Evolutionary conservation across 345 rosid genomes (phyloP), one percentile per base, ranked within the genome.

Genomic region (Syzygium grande): DNA sequence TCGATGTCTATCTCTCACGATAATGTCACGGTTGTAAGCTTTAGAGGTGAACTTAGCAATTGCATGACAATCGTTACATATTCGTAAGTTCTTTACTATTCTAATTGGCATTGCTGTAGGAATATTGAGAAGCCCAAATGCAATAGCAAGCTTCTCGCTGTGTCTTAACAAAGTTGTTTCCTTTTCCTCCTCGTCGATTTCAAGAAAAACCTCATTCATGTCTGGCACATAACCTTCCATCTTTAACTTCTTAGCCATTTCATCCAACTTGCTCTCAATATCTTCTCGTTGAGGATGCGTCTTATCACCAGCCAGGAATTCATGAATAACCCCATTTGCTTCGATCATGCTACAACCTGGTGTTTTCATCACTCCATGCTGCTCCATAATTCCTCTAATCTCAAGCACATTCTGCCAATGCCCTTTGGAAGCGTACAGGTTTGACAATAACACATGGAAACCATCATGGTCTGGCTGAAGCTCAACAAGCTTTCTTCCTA

Each of bases 321-420:
- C 95, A 77, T 91, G 94, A 84, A 92, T 91, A 52, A 25, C 85
- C 86, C 96, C 94, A 87, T 93, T 90, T 49, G 89, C 92, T 86
- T 92, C 91, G 58, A 94, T 92, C 92, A 92, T 92, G 92, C 95
- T 95, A 85, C 93, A 93, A 29, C 95, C 95, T 3, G 95, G 95
- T 79, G 90, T 88, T 88, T 94, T 95, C 89, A 91, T 83, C 92
- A 95, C 90, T 41, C 92, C 89, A 51, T 87, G 91, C 79, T 89
- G 92, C 84, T 30, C 78, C 97, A 95, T 95, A 87, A 51, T 89
- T 79, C 87, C 93, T 86, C 95, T 90, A 63, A 95, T 59, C 88
- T 92, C 91, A 56, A 89, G 90, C 80, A 92, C 95, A 87, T 89
- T 88, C 5, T 90, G 94, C 97, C 97, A 95, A 59, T 88, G 88